Evolutionary conservation across 805 yeast genomes (phyloP).

Genomic region (Ogataea pini): DNA sequence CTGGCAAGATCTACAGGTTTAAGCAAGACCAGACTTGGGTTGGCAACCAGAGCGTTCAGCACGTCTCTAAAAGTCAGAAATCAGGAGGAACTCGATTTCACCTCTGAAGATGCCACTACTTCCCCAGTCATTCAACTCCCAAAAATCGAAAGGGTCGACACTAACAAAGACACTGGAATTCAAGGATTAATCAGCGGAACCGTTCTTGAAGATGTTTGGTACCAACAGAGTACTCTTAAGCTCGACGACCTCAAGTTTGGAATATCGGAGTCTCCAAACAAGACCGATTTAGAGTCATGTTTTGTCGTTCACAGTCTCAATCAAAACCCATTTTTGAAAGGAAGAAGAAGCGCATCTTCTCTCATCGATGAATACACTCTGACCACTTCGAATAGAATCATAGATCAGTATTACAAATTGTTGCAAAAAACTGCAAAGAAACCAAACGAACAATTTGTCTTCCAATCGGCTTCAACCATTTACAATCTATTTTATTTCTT

Average conservation of each 20-base stretch:
- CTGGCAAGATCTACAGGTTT: conserved; percentile 2
- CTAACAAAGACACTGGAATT: conserved; percentile 38
- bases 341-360: conserved; percentile 18
- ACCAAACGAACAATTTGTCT: conserved; percentile 45
- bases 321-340: conserved; percentile 21
- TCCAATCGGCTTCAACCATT: conserved; percentile 46
- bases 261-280: conserved; percentile 33
- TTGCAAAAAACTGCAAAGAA: conserved; percentile 45
- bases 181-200: conserved; percentile 49
- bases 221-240: conserved; percentile 41
- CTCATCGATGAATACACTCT: conserved; percentile 23
- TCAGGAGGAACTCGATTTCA: conserved; percentile 11
- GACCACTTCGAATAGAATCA: conserved; percentile 28
- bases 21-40: not conserved
- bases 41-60: conserved; percentile 6
- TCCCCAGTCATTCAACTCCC: conserved; percentile 30
- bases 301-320: conserved; percentile 18
- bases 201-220: conserved; percentile 55
- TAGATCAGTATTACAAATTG: conserved; percentile 37
- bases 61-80: conserved; percentile 1
- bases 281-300: conserved; percentile 30
- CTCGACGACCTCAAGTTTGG: conserved; percentile 43
- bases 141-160: conserved; percentile 26
- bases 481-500: conserved; percentile 51
- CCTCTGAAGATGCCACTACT: conserved; percentile 6